phyloP scores from a whole-genome alignment of 345 rosid genomes.

The Iberis pinnata region DNA sequence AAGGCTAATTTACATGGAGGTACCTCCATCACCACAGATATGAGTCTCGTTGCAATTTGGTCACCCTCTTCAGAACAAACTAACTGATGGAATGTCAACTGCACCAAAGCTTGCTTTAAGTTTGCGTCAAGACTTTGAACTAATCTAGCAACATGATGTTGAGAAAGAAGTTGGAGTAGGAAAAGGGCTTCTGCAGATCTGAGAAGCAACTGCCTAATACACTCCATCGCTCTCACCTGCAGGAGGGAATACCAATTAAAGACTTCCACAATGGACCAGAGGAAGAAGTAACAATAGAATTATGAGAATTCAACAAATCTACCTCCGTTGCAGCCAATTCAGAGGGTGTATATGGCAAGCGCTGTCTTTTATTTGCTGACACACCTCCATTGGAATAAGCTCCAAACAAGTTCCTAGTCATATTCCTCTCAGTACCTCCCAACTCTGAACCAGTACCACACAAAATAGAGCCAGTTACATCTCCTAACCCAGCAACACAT shows the following conservation, averaged over 20 bases:
- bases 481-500: conserved; percentile 84
- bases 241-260: conserved; percentile 15
- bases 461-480: conserved; percentile 80
- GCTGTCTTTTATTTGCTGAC: conserved; percentile 70
- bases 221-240: conserved; percentile 97
- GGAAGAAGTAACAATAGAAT: conserved; percentile 14
- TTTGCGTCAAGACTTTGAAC: conserved; percentile 75
- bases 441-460: conserved; percentile 65
- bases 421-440: conserved; percentile 62
- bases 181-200: conserved; percentile 95
- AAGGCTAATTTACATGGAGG: conserved; percentile 9
- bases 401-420: conserved; percentile 73
- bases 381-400: conserved; percentile 57
- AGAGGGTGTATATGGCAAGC: conserved; percentile 74
- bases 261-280: conserved; percentile 13
- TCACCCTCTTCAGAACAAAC: conserved; percentile 98
- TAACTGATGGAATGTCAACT: conserved; percentile 81
- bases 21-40: conserved; percentile 92
- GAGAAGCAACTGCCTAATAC: conserved; percentile 88
- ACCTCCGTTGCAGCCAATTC: conserved; percentile 98
- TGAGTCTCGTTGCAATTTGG: conserved; percentile 72
- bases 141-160: conserved; percentile 75
- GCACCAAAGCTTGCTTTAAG: conserved; percentile 53
- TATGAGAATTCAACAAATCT: conserved; percentile 22
- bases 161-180: conserved; percentile 84